Base-by-base conservation (phyloP, 2,329 filamentous ascomycete species). In the Penicillium sumatraense region DNA sequence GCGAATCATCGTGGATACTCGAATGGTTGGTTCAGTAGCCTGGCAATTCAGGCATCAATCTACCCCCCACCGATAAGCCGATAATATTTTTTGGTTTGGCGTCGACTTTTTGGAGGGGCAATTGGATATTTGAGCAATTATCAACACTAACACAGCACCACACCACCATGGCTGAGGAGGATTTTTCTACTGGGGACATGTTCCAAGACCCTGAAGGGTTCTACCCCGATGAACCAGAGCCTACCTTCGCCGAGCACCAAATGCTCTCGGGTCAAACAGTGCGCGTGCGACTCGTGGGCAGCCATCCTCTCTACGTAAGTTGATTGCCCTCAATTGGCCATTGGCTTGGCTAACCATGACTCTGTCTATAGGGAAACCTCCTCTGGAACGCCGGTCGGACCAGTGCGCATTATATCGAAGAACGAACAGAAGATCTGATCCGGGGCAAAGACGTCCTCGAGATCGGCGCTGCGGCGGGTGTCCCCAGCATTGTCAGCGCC, bases 381-480 rank as follows among this genome's bases (percentile, higher is more conserved):
- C 83, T 97, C 26, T 98, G 93, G 93, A 96, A 97, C 73, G 93
- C 91, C 57, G 88, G 89, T 57, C 88, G 90, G 59, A 86, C 90
- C 35, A 83, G 93, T 46, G 86, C 92, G 14, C 81, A 86, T 63
- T 92, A 92, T 75, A 86, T 97, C 54, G 91, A 96, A 75, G 77
- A 83, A 38, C 80, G 86, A 60, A 82, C 86, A n/a, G 67, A 73
- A 8, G 61, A 74, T 1, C 81, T 90, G 4, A 81, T 96, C n/a
- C 68, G 75, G 13, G 81, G 76, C 60, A 87, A 85, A 69, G 86
- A 86, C n/a, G 84, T 97, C 2, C 84, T 97, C 8, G 93, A 97
- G 75, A 85, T 97, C 21, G 93, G 93, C 45, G 93, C 93, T 3
- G 93, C 91, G 13, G 91, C 91, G 0, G 93, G 92, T 0, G 81